A percentile compares a stretch with the other conserved stretches of the same genome.
phyloP scores from a whole-genome alignment of 352 stramenopile genomes.

The Aphanomyces invadans region DNA sequence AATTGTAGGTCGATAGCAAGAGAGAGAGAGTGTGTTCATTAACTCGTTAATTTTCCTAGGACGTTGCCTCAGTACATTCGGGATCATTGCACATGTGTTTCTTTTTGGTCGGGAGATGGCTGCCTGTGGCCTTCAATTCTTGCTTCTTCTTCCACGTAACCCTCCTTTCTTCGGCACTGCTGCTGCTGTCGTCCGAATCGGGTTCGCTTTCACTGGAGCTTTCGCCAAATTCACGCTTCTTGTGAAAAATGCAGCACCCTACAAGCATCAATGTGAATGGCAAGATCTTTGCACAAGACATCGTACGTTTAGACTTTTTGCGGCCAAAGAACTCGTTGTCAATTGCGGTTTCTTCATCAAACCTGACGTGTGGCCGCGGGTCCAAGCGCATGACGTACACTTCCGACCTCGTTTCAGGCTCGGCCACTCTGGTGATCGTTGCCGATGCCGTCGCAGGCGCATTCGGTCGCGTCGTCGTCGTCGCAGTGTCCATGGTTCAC shows the following conservation, averaged over 20 bases:
- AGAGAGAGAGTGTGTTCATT: background rate
- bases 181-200: conserved; percentile 47
- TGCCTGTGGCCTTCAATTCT: background rate
- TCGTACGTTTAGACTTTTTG: conserved; percentile 85
- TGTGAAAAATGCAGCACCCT: conserved; percentile 93
- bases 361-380: conserved; percentile 75
- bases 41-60: background rate
- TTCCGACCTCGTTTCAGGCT: background rate
- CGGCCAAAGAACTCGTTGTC: conserved; percentile 90
- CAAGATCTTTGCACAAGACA: background rate
- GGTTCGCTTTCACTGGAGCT: conserved; percentile 87
- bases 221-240: conserved; percentile 85
- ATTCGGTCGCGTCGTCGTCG: background rate
- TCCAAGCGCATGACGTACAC: conserved; percentile 71
- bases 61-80: background rate
- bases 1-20: too few species aligned
- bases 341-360: conserved; percentile 75
- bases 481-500: background rate
- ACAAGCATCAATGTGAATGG: background rate
- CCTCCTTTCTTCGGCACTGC: conserved; percentile 10
- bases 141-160: background rate
- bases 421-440: background rate
- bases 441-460: background rate
- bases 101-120: background rate
- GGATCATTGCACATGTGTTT: conserved; percentile 23